Conservation (phyloP, 73 alveolate species). For the Urostyla sp. region DNA sequence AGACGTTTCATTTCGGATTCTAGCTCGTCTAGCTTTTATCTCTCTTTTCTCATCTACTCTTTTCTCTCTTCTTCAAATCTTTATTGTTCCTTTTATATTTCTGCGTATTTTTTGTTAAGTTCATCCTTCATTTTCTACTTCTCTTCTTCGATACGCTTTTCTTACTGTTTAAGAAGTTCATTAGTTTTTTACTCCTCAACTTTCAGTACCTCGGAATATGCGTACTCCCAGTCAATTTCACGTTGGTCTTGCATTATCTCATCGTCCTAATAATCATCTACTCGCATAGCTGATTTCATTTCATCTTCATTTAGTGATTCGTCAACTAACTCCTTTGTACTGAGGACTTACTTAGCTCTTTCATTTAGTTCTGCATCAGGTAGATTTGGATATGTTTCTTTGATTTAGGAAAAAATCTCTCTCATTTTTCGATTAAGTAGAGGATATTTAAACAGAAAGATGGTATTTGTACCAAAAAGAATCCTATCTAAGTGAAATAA, state of each 20-base stretch:
- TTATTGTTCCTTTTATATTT: conserved; percentile 34
- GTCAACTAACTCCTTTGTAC: not conserved
- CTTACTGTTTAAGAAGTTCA: conserved; percentile 18
- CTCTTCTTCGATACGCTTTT: conserved; percentile 35
- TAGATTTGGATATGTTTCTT: conserved; percentile 20
- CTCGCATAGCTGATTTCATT: not conserved
- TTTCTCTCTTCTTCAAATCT: not conserved
- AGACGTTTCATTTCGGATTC: not conserved
- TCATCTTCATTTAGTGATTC: not conserved
- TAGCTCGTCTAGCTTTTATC: conserved; percentile 16
- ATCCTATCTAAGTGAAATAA: conserved; percentile 72
- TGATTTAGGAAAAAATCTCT: not conserved
- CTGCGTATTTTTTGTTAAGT: conserved; percentile 47
- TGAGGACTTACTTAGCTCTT: not conserved
- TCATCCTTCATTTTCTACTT: conserved; percentile 18
- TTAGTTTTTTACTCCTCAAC: not conserved
- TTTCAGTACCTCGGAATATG: conserved; percentile 22
- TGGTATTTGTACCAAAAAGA: conserved; percentile 79
- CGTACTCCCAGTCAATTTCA: conserved; percentile 56
- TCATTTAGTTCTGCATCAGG: conserved; percentile 46
- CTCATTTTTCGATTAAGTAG: conserved; percentile 28
- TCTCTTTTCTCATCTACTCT: not conserved
- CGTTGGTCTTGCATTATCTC: conserved; percentile 3
- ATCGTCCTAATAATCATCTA: not conserved
- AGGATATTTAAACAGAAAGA: conserved; percentile 73